These are phyloP conservation scores for Jasminum sambac DNA, from an alignment of 257 asterid species.

Conservation along the genomic window DNA sequence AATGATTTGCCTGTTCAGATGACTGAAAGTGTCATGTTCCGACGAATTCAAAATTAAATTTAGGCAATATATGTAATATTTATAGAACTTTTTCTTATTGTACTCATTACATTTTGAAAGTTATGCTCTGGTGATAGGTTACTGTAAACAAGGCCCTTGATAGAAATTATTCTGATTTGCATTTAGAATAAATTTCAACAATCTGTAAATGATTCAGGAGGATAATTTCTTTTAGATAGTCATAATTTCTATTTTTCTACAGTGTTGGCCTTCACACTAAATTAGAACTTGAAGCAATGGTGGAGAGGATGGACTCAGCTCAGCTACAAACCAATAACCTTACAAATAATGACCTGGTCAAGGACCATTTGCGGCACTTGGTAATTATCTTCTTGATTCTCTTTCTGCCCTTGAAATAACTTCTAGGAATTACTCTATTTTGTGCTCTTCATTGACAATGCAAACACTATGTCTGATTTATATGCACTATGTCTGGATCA, in stretches of 20 bases:
- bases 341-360: slow-evolving; percentile 82
- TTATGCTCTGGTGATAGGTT: background rate
- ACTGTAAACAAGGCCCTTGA: background rate
- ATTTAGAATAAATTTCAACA: background rate
- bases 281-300: slow-evolving; percentile 70
- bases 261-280: slow-evolving; percentile 88
- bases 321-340: slow-evolving; percentile 65
- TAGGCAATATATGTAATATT: background rate
- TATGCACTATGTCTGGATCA: background rate
- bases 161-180: background rate
- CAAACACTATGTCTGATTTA: background rate
- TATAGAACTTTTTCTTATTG: background rate
- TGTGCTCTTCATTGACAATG: slow-evolving; percentile 9
- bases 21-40: background rate
- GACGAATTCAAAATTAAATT: background rate
- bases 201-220: background rate
- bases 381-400: slow-evolving; percentile 34
- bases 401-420: background rate
- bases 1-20: background rate
- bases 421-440: background rate
- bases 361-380: slow-evolving; percentile 92
- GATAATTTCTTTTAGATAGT: background rate
- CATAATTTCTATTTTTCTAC: slow-evolving; percentile 21
- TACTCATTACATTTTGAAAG: background rate
- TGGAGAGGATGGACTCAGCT: slow-evolving; percentile 54